Percentiles rank a stretch among this genome's conserved stretches.
These are phyloP conservation scores for Claviceps cyperi DNA, from an alignment of 2,329 filamentous ascomycete genomes.

Conservation along the genomic window DNA sequence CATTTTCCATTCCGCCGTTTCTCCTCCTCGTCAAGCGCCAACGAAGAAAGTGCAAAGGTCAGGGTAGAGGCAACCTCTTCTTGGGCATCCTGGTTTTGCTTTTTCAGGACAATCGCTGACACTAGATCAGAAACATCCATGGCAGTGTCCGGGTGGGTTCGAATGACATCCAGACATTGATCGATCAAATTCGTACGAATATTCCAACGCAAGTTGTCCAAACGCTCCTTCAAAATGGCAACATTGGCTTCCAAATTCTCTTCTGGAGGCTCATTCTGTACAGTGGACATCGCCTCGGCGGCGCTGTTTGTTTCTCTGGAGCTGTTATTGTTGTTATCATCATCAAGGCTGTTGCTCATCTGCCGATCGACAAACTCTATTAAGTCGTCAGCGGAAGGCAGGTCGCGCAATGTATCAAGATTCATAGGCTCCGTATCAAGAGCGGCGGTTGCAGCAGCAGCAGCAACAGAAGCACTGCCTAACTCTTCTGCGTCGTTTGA, in stretches of 20 bases:
- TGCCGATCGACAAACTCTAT: conserved; percentile 4
- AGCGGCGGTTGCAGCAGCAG: conserved; percentile 6
- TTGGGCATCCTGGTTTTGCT: conserved; percentile 38
- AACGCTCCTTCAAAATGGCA: conserved; percentile 48
- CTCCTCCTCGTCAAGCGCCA: conserved; percentile 44
- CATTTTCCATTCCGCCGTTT: conserved; percentile 47
- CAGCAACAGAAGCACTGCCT: conserved; percentile 9
- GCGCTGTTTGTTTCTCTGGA: conserved; percentile 4
- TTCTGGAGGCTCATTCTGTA: conserved; percentile 8
- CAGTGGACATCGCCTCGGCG: not conserved
- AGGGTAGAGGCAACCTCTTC: conserved; percentile 72
- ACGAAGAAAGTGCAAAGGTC: conserved; percentile 66
- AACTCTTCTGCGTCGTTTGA: conserved; percentile 11
- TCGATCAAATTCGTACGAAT: conserved; percentile 71
- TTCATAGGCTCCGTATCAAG: conserved; percentile 24
- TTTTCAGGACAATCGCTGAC: conserved; percentile 50
- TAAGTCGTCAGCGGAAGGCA: conserved; percentile 3
- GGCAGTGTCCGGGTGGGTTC: conserved; percentile 73
- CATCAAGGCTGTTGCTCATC: not conserved
- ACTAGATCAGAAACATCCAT: conserved; percentile 88
- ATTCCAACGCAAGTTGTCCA: conserved; percentile 61
- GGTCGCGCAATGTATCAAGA: conserved; percentile 18
- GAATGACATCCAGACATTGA: conserved; percentile 77
- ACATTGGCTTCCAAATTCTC: conserved; percentile 8
- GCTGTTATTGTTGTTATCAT: not conserved